These are phyloP conservation scores for Ogataea henricii DNA, from an alignment of 805 yeast genomes.

Conservation along the genomic window DNA sequence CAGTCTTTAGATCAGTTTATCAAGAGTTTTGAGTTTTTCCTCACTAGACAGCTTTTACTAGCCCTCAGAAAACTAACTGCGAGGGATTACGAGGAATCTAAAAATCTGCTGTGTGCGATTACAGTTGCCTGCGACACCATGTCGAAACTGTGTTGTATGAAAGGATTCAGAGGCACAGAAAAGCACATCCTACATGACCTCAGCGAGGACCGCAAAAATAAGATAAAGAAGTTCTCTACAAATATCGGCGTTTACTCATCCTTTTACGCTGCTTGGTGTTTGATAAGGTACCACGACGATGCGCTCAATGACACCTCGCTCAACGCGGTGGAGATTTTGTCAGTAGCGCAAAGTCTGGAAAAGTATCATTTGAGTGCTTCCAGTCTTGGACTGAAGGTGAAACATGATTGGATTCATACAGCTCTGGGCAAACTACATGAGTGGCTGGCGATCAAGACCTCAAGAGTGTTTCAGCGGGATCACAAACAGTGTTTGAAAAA, in stretches of 20 bases:
- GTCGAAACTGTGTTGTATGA: slow-evolving; percentile 15
- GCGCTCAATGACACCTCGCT: neutral
- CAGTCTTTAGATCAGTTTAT: slow-evolving; percentile 9
- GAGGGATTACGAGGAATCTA: slow-evolving; percentile 8
- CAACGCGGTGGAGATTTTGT: slow-evolving; percentile 12
- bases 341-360: slow-evolving; percentile 13
- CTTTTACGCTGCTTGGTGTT: slow-evolving; percentile 10
- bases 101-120: slow-evolving; percentile 1
- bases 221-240: slow-evolving; percentile 10
- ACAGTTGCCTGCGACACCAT: slow-evolving; percentile 13
- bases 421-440: slow-evolving; percentile 21
- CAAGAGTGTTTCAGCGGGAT: slow-evolving; percentile 6
- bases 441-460: slow-evolving; percentile 14
- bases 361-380: slow-evolving; percentile 15
- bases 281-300: slow-evolving; percentile 8
- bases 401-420: slow-evolving; percentile 19
- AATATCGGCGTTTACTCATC: slow-evolving; percentile 13
- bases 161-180: slow-evolving; percentile 16
- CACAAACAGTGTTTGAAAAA: slow-evolving; percentile 8
- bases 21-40: slow-evolving; percentile 14
- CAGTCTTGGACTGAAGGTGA: slow-evolving; percentile 9
- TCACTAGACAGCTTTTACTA: slow-evolving; percentile 9
- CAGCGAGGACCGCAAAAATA: slow-evolving; percentile 3
- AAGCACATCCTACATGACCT: slow-evolving; percentile 10
- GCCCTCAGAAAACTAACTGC: slow-evolving; percentile 12